Evolutionary conservation across 2,329 filamentous ascomycete genomes (phyloP).

Genomic region (Rhinocladiella similis): DNA sequence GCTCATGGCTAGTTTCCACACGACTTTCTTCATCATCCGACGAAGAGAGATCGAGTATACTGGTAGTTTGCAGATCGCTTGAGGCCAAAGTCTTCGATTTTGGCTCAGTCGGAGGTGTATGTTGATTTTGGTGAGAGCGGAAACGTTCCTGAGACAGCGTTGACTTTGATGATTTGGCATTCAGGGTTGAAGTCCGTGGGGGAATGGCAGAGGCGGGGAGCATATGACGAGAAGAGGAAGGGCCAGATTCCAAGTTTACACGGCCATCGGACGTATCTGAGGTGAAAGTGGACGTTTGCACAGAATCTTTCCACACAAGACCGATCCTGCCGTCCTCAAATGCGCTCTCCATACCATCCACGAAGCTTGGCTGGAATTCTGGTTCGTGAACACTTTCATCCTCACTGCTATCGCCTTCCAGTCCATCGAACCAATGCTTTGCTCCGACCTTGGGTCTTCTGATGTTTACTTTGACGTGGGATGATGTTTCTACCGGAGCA

Average conservation of each 20-base stretch:
- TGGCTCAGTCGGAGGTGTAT: constrained; percentile 11
- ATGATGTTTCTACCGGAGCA: constrained; percentile 1
- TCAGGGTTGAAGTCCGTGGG: constrained; percentile 21
- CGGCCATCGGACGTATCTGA: constrained; percentile 1
- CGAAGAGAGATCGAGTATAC: constrained; percentile 51
- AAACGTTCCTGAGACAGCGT: constrained; percentile 8
- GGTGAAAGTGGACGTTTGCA: neutral
- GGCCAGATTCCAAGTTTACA: neutral
- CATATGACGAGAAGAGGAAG: constrained; percentile 3
- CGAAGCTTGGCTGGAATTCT: constrained; percentile 24
- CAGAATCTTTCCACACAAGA: constrained; percentile 1
- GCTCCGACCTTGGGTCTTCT: constrained; percentile 27
- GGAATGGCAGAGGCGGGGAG: constrained; percentile 14
- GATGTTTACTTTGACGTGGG: constrained; percentile 26
- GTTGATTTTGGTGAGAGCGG: constrained; percentile 16
- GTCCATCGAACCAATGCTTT: constrained; percentile 38
- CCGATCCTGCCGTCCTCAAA: constrained; percentile 25
- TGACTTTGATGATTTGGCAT: constrained; percentile 24
- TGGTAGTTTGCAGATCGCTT: constrained; percentile 45
- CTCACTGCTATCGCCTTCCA: constrained; percentile 34
- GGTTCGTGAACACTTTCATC: constrained; percentile 31
- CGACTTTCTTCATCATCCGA: constrained; percentile 43
- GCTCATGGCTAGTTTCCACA: neutral
- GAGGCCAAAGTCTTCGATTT: constrained; percentile 23
- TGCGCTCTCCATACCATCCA: constrained; percentile 24